A percentile compares a stretch with the other conserved stretches of the same genome.
Evolutionary conservation across 2,329 filamentous ascomycete genomes (phyloP).

Genomic region (Pyrenochaeta sp.): DNA sequence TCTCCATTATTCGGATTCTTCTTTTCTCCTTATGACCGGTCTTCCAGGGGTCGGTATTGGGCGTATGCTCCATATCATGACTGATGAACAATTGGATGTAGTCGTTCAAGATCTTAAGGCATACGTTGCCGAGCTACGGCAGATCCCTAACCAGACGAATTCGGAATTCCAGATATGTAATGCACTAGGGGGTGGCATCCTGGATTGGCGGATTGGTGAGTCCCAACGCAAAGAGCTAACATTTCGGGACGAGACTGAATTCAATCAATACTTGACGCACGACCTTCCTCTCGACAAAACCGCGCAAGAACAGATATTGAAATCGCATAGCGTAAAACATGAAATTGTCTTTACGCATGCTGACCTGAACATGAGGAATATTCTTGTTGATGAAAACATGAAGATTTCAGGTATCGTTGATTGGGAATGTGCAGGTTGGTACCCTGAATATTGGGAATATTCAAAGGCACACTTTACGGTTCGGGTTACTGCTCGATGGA

Average conservation of each 20-base stretch:
- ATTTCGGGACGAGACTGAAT: constrained; percentile 16
- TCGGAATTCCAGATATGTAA: constrained; percentile 23
- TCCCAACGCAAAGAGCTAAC: constrained; percentile 16
- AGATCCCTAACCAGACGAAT: constrained; percentile 20
- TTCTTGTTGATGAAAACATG: constrained; percentile 23
- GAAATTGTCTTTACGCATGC: constrained; percentile 29
- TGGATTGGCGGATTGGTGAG: constrained; percentile 24
- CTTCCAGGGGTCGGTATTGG: constrained; percentile 15
- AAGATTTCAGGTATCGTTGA: constrained; percentile 32
- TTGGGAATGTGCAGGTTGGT: constrained; percentile 35
- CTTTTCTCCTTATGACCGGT: constrained; percentile 25
- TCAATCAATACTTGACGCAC: constrained; percentile 16
- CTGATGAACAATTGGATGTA: constrained; percentile 16
- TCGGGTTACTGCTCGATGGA: constrained; percentile 20
- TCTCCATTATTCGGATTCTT: constrained; percentile 14
- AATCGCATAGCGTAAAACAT: constrained; percentile 21
- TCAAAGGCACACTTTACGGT: constrained; percentile 23
- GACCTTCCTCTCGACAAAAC: constrained; percentile 22
- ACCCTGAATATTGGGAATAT: constrained; percentile 35
- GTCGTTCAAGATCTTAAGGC: constrained; percentile 16
- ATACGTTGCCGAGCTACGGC: constrained; percentile 19
- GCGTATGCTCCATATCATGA: constrained; percentile 19
- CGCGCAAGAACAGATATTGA: constrained; percentile 10
- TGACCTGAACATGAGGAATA: constrained; percentile 31
- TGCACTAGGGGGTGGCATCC: constrained; percentile 20